Base-by-base conservation (phyloP, 129 eudicot genomes). In the Helianthus tuberosus region DNA sequence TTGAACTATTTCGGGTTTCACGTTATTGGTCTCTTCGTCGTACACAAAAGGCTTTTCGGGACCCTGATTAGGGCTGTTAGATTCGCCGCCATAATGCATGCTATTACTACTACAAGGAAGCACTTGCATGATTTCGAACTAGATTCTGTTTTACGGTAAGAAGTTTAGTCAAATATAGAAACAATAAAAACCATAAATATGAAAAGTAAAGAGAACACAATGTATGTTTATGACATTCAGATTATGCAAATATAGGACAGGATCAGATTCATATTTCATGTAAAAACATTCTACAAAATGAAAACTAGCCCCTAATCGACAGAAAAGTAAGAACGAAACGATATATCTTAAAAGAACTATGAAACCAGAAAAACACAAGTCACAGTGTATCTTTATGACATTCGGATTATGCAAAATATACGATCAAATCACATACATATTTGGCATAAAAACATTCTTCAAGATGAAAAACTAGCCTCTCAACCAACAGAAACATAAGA, bases 81-180 rank as follows among this genome's bases (percentile, higher is more conserved):
- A 79, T 32, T 91, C 92, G 67, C 88, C 96, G 60, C 54, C 81
- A 71, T 81, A 77, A 66, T 60, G 75, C 62, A 84, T 65, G 13
- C 79, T 76, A 32, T 85, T 79, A 86, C 79, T 76, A 32, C 86
- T 79, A 86, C 85, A 86, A 52, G 96, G 82, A 67, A 89, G 83
- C 53, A 92, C 85, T 87, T 89, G 92, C 98, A 92, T 92, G 60
- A 48, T 77, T 74, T 53, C 76, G 69, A 57, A 27, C 69, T 50
- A 74, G 66, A 74, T 69, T 50, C 51, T 73, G 23, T 49, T 69
- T 64, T 59, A 71, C 84, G 75, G 77, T 83, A 76, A 69, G 62
- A 52, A 44, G 76, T 73, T 66, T 75, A 57, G 35, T 57, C 68
- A 43, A 43, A 77, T 48, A 46, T 58, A 61, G 62, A 12, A 35